Base-by-base conservation (phyloP, 257 asterid genomes). In the Lycium ferocissimum region DNA sequence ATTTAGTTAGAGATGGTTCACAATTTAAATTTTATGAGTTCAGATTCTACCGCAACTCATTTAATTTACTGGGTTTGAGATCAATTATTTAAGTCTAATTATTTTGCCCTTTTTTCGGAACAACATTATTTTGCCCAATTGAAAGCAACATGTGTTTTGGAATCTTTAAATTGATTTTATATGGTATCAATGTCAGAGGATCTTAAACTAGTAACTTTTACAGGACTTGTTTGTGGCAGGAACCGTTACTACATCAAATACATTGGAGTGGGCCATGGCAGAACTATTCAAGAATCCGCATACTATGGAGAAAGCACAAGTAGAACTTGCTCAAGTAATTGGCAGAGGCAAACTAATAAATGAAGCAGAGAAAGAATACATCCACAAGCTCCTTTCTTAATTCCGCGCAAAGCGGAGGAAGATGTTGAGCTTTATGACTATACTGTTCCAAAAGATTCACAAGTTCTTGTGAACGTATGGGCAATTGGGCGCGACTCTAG, bases 231-330 rank as follows among this genome's bases (percentile, higher is more conserved):
- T 85, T 59, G 53, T 4, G 9, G 91, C 87, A 1, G 90, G 89
- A 54, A 87, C 86, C 0, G 85, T 83, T n/a, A 87, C 90, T 0
- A 80, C 85, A 13, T 85, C 90, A 0, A 76, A 12, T 61, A 83
- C 89, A 15, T 22, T 82, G 2, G 90, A 87, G 37, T 89, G 89
- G 91, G 86, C 85, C 8, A 85, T 89, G 88, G 58, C 88, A 15
- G 91, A 89, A 70, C n/a, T 81, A 37, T 71, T 87, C 4, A 43
- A 56, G 13, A 67, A 82, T 47, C 90, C 87, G 33, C 83, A 83
- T 9, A 65, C 49, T 35, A 80, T 87, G 87, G 71, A 40, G 58
- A 87, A 89, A 82, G 70, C 85, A 5, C 83, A 86, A 87, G 54
- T 26, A 4, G 91, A 89, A 81, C 85, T 89, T 14, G 85, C 70